Percentiles rank a stretch among this genome's conserved stretches.
These are phyloP conservation scores for Aeschynomene evenia DNA, from an alignment of 306 rosid species.

Conservation along the genomic window DNA sequence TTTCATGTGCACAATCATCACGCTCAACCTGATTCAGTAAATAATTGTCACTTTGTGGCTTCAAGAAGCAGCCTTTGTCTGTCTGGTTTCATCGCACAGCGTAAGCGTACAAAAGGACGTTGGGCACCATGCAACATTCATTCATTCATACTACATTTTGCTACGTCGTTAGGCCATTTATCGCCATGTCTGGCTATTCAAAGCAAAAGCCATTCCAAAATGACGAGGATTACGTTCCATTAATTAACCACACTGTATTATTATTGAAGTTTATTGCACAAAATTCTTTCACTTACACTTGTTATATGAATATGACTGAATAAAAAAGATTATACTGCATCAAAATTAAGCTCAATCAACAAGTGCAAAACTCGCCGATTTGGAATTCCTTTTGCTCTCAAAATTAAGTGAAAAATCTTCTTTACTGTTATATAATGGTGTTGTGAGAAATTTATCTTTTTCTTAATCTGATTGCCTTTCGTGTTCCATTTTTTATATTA, in stretches of 20 bases:
- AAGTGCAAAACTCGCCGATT: too few species aligned
- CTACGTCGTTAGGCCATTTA: neutral
- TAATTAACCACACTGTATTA: neutral
- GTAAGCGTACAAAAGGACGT: slow-evolving; percentile 3
- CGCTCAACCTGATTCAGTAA: neutral
- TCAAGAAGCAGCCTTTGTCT: slow-evolving; percentile 11
- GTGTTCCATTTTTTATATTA: too few species aligned
- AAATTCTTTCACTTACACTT: neutral
- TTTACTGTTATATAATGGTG: too few species aligned
- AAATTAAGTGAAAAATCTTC: too few species aligned
- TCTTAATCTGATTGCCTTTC: neutral
- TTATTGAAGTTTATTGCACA: neutral
- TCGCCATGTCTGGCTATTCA: neutral
- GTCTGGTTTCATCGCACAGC: neutral
- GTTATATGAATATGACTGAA: neutral
- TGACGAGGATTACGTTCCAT: neutral
- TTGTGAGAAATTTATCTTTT: too few species aligned
- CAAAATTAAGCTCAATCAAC: too few species aligned
- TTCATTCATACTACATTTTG: neutral
- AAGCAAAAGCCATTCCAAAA: neutral
- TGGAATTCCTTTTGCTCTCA: too few species aligned
- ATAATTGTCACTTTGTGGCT: neutral
- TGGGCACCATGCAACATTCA: neutral
- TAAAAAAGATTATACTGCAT: too few species aligned
- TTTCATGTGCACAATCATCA: neutral